phyloP scores from a whole-genome alignment of 768 basidiomycete species.

The Clitopilus hobsonii region DNA sequence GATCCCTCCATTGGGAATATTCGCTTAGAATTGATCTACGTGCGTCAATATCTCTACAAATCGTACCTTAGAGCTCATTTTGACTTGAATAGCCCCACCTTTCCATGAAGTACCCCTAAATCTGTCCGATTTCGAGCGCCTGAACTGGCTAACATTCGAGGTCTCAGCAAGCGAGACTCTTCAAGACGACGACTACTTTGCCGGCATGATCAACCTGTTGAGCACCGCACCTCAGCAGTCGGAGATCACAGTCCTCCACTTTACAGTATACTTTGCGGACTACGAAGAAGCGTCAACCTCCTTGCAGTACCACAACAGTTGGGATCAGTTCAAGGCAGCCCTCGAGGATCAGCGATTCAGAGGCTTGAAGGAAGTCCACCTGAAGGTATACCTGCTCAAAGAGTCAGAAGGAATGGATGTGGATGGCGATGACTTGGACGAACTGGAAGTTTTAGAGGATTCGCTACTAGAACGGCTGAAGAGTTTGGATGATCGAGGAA shows the following conservation, averaged over 20 bases:
- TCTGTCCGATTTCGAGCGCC: neutral
- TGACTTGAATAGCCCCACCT: neutral
- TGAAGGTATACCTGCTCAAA: neutral
- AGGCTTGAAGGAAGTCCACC: neutral
- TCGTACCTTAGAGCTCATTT: neutral
- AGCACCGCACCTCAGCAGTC: neutral
- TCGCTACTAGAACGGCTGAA: neutral
- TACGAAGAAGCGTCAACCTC: neutral
- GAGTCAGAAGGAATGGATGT: too few species aligned
- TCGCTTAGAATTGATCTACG: neutral
- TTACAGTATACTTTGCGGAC: neutral
- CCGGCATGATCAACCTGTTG: neutral
- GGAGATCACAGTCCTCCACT: neutral
- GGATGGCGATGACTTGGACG: neutral
- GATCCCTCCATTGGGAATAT: neutral
- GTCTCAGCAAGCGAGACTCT: neutral
- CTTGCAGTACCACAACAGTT: neutral
- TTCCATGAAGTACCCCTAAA: neutral
- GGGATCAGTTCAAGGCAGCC: neutral
- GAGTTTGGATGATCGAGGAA: neutral
- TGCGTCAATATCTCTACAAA: neutral
- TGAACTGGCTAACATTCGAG: neutral
- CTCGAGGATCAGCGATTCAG: neutral
- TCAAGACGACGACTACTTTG: neutral
- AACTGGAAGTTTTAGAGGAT: neutral